phyloP scores from a whole-genome alignment of 1,284 basidiomycete species.

The Puccinia horiana region DNA sequence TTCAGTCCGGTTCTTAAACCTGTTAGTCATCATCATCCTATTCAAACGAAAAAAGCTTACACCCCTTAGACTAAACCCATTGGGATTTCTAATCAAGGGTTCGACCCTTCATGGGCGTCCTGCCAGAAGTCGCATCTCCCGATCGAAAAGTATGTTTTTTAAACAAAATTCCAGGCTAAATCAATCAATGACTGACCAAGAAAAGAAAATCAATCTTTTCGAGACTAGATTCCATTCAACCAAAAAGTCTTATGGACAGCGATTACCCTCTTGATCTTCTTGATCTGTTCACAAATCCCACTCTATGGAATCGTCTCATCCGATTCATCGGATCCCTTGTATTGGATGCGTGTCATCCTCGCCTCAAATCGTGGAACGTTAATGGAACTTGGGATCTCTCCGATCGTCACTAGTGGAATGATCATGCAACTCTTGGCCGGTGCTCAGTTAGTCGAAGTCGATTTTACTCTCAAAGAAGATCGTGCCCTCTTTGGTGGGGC shows the following conservation, averaged over 20 bases:
- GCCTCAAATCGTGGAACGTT: conserved; percentile 97
- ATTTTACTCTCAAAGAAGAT: conserved; percentile 96
- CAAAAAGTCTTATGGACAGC: conserved; percentile 97
- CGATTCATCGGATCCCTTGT: conserved; percentile 94
- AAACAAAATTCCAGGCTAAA: not conserved
- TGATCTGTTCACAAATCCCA: conserved; percentile 94
- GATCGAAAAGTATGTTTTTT: conserved; percentile 75
- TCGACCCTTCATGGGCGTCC: conserved; percentile 84
- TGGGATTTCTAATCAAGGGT: conserved; percentile 60
- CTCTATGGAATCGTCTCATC: conserved; percentile 97
- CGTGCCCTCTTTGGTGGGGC: conserved; percentile 91
- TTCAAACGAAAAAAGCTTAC: not conserved
- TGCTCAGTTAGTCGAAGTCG: conserved; percentile 94
- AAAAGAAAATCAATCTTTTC: not conserved
- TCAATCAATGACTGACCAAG: not conserved
- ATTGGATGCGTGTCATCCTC: conserved; percentile 99
- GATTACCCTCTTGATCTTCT: conserved; percentile 93
- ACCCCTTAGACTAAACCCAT: not conserved
- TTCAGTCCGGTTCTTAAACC: conserved; percentile 89
- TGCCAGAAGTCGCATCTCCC: conserved; percentile 88
- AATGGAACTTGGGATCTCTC: conserved; percentile 98
- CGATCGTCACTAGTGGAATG: conserved; percentile 97
- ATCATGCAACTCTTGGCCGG: conserved; percentile 99
- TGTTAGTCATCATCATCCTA: conserved; percentile 57
- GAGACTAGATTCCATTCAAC: conserved; percentile 81